Percentiles rank a stretch among this genome's conserved stretches.
Conservation (phyloP, 2,329 filamentous ascomycete genomes). For the Curvularia hawaiiensis region DNA sequence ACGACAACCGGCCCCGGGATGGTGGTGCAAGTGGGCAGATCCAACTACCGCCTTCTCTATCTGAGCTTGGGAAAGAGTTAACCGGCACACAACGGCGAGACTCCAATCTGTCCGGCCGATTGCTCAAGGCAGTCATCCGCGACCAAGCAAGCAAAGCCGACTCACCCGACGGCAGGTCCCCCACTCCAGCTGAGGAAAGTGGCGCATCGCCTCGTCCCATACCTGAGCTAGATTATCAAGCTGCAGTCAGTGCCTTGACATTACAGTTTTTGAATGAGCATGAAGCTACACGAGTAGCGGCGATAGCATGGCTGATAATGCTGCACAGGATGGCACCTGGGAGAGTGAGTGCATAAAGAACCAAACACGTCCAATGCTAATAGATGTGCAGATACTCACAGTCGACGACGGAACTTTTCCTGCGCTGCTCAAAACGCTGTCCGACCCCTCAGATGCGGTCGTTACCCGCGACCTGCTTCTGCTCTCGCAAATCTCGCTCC, state of each 20-base stretch:
- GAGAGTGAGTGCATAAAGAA: conserved; percentile 63
- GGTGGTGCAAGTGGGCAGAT: conserved; percentile 48
- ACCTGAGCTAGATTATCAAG: conserved; percentile 90
- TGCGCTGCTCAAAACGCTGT: conserved; percentile 92
- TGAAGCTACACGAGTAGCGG: conserved; percentile 91
- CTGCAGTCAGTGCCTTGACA: conserved; percentile 90
- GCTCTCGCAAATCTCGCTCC: conserved; percentile 92
- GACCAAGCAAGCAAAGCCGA: conserved; percentile 39
- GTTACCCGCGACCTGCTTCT: conserved; percentile 94
- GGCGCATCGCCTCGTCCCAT: conserved; percentile 50
- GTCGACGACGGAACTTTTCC: conserved; percentile 98
- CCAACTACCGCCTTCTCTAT: conserved; percentile 49
- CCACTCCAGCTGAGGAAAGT: conserved; percentile 53
- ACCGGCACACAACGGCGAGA: conserved; percentile 46
- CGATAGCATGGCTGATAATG: conserved; percentile 97
- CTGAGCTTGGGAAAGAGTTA: conserved; percentile 50
- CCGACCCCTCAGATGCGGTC: conserved; percentile 92
- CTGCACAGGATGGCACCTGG: conserved; percentile 91
- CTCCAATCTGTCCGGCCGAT: conserved; percentile 44
- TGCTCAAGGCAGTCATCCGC: conserved; percentile 44
- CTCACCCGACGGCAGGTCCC: conserved; percentile 40
- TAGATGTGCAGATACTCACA: conserved; percentile 62
- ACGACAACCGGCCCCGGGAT: conserved; percentile 56
- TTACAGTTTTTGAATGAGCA: conserved; percentile 95
- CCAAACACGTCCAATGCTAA: conserved; percentile 6